Evolutionary conservation across 1,139 yeast species (phyloP), one percentile per base, ranked within the genome.

Genomic region (Diutina pseudorugosa): DNA sequence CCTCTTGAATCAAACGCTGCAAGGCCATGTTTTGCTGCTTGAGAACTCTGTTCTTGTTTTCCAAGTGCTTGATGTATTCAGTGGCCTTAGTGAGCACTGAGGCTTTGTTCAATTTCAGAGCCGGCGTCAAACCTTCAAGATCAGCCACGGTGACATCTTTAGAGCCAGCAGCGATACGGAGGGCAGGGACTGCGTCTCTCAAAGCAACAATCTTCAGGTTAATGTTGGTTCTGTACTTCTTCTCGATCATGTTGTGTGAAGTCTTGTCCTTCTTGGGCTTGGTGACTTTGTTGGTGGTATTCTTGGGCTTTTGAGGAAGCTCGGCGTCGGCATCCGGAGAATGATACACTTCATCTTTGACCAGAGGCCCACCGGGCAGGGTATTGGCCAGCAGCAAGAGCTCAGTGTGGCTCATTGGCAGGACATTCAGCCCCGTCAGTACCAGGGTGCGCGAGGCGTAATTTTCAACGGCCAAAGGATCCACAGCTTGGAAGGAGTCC

Each of bases 81-180:
- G 94, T 86, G 4, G 97, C 96, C 64, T 90, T 88, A 51, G 89
- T 79, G 57, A 91, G 74, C 30, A 91, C 90, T 51, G 89, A 84
- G 7, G 96, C 97, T 66, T 91, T 91, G 68, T 89, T 90, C 59
- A 90, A 74, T 63, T 88, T 89, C 52, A 80, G 72, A 2, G 96
- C 95, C 0, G 96, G 96, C n/a, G 83, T 77, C 54, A 90, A 74
- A 1, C 96, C 96, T 60, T 89, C 96, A 57, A 90, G 70, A 57
- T 83, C 85, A 9, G 73, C 71, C 44, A 72, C 58, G 14, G 69
- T 63, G 27, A 71, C 65, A 54, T 72, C 72, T 52, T 67, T 71
- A 27, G 64, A 62, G 18, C 77, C 77, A 19, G 70, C 71, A 53
- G 71, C 72, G 33, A 79, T 76, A 55, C 82, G 68, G 52, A 80